Base-by-base conservation (phyloP, 2,329 filamentous ascomycete species). In the Gliomastix tumulicola region DNA sequence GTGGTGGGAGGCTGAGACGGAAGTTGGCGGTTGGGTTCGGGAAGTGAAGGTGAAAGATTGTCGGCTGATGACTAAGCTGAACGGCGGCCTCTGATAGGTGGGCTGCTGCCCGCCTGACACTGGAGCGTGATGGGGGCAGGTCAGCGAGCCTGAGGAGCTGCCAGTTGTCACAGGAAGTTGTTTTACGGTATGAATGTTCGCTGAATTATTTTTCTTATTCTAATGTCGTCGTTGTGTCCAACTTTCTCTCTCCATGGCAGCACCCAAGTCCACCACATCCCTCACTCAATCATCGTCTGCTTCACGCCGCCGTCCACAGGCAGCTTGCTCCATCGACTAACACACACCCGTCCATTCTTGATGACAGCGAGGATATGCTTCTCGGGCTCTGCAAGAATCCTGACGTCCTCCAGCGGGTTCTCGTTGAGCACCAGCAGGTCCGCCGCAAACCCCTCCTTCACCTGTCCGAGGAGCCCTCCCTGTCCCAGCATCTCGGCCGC, bases 401-500 rank as follows among this genome's bases (percentile, higher is more conserved):
- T 59, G 15, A 78, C 63, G 46, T 79, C 65, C n/a, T 76, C 64
- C 36, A 79, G 49, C 3, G 74, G 75, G 45, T 76, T 76, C 28
- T 47, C 43, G 25, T 66, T 65, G 30, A 77, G 45, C 4, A 79
- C 54, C 21, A 79, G 43, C 31, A 79, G 32, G 49, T 79, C 75
- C 0, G 74, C 74, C 4, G 56, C 54, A 40, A 68, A 74, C 0
- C 70, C 71, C 15, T 59, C 52, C 42, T 62, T 63, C 4, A 79
- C 50, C 44, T 71, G 64, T 0, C 74, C 75, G 12, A 78, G 47
- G 19, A 53, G 56, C 4, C 60, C 50, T 18, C 67, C 66, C 43
- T 66, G 60, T 9, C 63, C 48, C 34, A 77, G 42, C 54, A 74
- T 63, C 36, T 54, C 57, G 6, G 74, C 74, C 2, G 68, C 60